A percentile compares a stretch with the other conserved stretches of the same genome.
Conservation (phyloP, 805 yeast species). For the Suhomyces sp. region DNA sequence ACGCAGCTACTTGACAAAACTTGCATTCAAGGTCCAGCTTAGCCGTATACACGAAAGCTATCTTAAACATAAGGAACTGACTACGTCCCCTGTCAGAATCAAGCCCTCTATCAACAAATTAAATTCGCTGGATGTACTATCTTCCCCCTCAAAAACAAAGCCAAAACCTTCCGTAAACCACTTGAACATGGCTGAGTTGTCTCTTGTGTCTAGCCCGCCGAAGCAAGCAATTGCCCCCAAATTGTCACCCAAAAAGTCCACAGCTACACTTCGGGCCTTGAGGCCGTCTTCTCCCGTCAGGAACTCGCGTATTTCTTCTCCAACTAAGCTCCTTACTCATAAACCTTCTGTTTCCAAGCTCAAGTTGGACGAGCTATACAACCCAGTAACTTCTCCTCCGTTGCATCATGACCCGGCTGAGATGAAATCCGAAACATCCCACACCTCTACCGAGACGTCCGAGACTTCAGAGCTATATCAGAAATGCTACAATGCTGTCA, state of each 20-base stretch:
- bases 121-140: neutral
- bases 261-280: neutral
- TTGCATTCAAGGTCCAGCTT: conserved; percentile 66
- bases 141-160: neutral
- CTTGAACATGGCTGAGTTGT: conserved; percentile 1
- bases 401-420: neutral
- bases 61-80: conserved; percentile 11
- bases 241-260: conserved; percentile 12
- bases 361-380: conserved; percentile 22
- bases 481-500: conserved; percentile 28
- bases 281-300: conserved; percentile 2
- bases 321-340: conserved; percentile 9
- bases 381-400: conserved; percentile 21
- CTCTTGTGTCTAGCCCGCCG: conserved; percentile 1
- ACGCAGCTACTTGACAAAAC: conserved; percentile 42
- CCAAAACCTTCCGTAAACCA: neutral
- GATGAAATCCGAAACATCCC: conserved; percentile 3
- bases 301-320: conserved; percentile 11
- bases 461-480: conserved; percentile 20
- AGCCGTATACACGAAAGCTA: conserved; percentile 52
- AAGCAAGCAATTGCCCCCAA: conserved; percentile 7
- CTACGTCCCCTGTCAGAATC: neutral
- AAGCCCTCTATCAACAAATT: conserved; percentile 2
- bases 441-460: conserved; percentile 1
- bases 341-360: conserved; percentile 25